A percentile compares a stretch with the other conserved stretches of the same genome.
Evolutionary conservation across 1,284 basidiomycete genomes (phyloP).

Genomic region (Rhodotorula sp.): DNA sequence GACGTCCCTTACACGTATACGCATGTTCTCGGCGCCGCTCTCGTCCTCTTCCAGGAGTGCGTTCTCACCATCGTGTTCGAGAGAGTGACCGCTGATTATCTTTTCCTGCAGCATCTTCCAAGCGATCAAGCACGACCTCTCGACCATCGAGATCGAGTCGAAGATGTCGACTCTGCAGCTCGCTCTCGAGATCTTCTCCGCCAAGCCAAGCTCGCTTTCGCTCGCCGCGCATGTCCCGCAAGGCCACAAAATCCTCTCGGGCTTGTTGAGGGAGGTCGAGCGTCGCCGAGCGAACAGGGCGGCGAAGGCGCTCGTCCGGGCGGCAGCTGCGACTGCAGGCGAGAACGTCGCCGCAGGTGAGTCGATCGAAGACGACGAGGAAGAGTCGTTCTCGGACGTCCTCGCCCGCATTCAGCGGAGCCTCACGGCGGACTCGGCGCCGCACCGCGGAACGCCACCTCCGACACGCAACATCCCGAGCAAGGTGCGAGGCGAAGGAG

Average conservation of each 20-base stretch:
- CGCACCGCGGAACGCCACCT: constrained; percentile 39
- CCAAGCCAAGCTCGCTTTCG: constrained; percentile 16
- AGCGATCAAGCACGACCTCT: constrained; percentile 39
- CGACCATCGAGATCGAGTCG: constrained; percentile 35
- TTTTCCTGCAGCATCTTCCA: constrained; percentile 31
- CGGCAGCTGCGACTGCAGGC: constrained; percentile 3
- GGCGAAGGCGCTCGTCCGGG: constrained; percentile 28
- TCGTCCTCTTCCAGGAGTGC: constrained; percentile 41
- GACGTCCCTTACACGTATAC: constrained; percentile 39
- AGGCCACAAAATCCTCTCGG: constrained; percentile 30
- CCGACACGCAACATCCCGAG: constrained; percentile 39
- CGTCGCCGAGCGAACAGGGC: constrained; percentile 25
- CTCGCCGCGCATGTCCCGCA: constrained; percentile 32
- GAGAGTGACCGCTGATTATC: no score
- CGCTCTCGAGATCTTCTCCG: constrained; percentile 39
- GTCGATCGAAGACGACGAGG: constrained; percentile 14
- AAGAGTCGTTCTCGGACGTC: constrained; percentile 39
- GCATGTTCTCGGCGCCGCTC: constrained; percentile 37
- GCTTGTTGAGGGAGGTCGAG: constrained; percentile 40
- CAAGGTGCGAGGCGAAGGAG: neutral
- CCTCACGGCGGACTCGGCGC: constrained; percentile 36
- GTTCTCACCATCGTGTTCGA: neutral
- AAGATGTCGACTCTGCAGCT: constrained; percentile 33
- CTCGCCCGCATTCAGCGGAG: constrained; percentile 35
- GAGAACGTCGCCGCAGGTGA: neutral